These are phyloP conservation scores for Chlorella vulgaris DNA, from an alignment of 139 green algal species.

Conservation along the genomic window DNA sequence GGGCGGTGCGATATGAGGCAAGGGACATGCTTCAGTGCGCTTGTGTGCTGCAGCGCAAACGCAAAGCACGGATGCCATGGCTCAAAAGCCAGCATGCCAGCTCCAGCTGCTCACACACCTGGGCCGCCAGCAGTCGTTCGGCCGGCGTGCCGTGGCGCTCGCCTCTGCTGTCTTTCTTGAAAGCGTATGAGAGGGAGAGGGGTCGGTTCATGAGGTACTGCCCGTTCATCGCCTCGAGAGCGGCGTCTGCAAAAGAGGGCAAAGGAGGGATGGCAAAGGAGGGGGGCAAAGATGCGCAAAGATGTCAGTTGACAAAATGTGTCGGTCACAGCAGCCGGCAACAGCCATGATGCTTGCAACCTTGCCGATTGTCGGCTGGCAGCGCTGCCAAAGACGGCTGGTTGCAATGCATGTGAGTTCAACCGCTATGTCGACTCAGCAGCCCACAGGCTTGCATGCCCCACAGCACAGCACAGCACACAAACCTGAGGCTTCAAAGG, in stretches of 20 bases:
- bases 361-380: no score
- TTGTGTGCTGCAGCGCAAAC: no score
- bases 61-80: no score
- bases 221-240: constrained; percentile 97
- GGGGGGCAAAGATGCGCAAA: not conserved
- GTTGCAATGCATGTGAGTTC: no score
- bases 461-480: not conserved
- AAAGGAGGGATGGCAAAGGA: no score
- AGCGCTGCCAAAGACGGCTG: no score
- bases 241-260: constrained; percentile 60
- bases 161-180: constrained; percentile 97
- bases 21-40: no score
- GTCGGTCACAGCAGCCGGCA: no score
- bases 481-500: constrained; percentile 85
- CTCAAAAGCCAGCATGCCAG: no score
- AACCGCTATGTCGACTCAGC: no score
- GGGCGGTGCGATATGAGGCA: not conserved
- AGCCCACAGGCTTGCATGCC: not conserved
- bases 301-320: not conserved
- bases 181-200: constrained; percentile 94
- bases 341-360: no score
- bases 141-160: constrained; percentile 96
- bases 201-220: constrained; percentile 93
- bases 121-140: constrained; percentile 91
- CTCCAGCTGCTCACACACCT: constrained; percentile 49